phyloP scores from a whole-genome alignment of 2,329 filamentous ascomycete species.

The Colletotrichum eremochloae region DNA sequence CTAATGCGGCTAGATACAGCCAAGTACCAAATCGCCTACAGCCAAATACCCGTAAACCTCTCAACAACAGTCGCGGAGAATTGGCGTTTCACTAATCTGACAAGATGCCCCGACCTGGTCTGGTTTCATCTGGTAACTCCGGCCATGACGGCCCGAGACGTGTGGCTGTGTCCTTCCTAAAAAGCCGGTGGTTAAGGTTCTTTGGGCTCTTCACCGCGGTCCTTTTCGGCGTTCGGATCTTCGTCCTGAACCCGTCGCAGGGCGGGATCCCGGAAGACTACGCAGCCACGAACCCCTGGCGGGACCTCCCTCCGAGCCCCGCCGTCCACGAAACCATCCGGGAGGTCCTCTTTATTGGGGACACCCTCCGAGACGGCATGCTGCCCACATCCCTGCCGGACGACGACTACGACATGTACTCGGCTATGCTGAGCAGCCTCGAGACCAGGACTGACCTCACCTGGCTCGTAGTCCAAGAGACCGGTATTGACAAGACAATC shows the following conservation, averaged over 20 bases:
- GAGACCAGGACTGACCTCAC: conserved; percentile 34
- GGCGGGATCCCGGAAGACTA: conserved; percentile 2
- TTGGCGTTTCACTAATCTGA: not conserved
- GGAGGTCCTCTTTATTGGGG: conserved; percentile 34
- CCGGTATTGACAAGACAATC: conserved; percentile 27
- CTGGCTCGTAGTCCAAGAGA: conserved; percentile 37
- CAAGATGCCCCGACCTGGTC: conserved; percentile 21
- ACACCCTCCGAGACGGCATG: conserved; percentile 37
- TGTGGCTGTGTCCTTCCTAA: not conserved
- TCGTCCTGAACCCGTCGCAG: conserved; percentile 6
- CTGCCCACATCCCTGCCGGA: conserved; percentile 31
- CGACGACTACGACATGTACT: conserved; percentile 34
- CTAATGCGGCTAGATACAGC: too few species aligned
- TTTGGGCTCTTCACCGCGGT: not conserved
- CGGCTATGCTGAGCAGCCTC: conserved; percentile 33
- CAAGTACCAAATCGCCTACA: too few species aligned
- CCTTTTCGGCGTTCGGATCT: conserved; percentile 21
- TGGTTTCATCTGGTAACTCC: not conserved
- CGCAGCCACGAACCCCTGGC: conserved; percentile 38
- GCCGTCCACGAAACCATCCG: conserved; percentile 25
- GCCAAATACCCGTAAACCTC: too few species aligned
- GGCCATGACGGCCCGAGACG: conserved; percentile 3
- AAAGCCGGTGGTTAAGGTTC: conserved; percentile 8
- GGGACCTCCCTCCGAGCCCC: conserved; percentile 33
- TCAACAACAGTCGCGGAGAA: not conserved